Percentiles rank a stretch among this genome's conserved stretches.
These are phyloP conservation scores for Pseudocercospora fijiensis DNA, from an alignment of 2,329 filamentous ascomycete genomes.

Conservation along the genomic window DNA sequence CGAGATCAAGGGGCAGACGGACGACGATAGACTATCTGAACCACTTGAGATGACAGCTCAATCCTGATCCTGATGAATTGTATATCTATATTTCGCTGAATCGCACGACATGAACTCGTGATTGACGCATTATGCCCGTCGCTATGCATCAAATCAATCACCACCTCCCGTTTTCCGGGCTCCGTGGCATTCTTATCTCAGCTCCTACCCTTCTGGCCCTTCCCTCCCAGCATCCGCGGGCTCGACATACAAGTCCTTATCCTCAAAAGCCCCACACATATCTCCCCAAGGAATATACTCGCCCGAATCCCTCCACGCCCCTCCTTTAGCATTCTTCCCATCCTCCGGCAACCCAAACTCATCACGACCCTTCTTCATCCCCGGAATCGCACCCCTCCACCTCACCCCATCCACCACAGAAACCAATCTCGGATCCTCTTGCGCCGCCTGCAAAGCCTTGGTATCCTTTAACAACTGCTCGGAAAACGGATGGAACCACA, in stretches of 20 bases:
- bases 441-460: not conserved
- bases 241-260: constrained; percentile 17
- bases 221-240: constrained; percentile 13
- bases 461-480: constrained; percentile 21
- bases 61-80: not conserved
- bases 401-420: constrained; percentile 12
- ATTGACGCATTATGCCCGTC: not conserved
- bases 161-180: not conserved
- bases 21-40: not conserved
- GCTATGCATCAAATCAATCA: constrained; percentile 13
- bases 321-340: constrained; percentile 21
- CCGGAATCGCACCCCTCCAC: constrained; percentile 21
- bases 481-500: constrained; percentile 30
- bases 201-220: not conserved
- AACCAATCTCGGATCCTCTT: not conserved
- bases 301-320: constrained; percentile 24
- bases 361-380: constrained; percentile 7
- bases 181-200: not conserved
- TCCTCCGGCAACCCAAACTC: not conserved
- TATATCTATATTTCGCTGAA: not conserved
- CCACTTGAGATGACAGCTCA: not conserved
- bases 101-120: not conserved
- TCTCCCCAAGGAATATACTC: constrained; percentile 23
- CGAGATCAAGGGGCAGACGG: not conserved
- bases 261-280: constrained; percentile 23